Evolutionary conservation across 1,284 basidiomycete species (phyloP).

Genomic region (Singerocomus inundabilis): DNA sequence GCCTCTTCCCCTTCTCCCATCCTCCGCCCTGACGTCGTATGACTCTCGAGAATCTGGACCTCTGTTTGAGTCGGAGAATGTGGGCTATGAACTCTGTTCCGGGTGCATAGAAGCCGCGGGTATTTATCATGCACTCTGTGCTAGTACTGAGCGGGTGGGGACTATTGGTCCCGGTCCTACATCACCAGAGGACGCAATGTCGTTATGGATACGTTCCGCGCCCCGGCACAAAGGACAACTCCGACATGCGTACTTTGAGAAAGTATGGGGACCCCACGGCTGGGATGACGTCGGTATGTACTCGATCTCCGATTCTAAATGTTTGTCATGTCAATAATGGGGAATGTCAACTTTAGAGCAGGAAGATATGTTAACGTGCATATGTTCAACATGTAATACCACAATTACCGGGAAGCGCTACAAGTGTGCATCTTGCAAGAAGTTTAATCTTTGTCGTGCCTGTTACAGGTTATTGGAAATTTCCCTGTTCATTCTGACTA

Average conservation of each 20-base stretch:
- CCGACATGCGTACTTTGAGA: constrained; percentile 82
- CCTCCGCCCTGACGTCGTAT: constrained; percentile 18
- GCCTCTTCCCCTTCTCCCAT: constrained; percentile 41
- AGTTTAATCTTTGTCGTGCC: constrained; percentile 77
- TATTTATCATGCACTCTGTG: constrained; percentile 71
- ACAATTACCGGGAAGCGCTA: constrained; percentile 64
- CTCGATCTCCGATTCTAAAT: neutral
- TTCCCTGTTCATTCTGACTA: neutral
- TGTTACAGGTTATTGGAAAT: constrained; percentile 64
- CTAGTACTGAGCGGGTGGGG: constrained; percentile 46
- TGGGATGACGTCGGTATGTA: constrained; percentile 85
- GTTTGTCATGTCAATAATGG: neutral
- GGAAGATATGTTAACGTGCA: constrained; percentile 58
- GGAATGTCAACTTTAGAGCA: constrained; percentile 50
- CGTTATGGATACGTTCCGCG: constrained; percentile 58
- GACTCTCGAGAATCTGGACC: constrained; percentile 13
- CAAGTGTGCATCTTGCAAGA: constrained; percentile 80
- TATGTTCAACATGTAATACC: constrained; percentile 78
- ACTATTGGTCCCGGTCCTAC: constrained; percentile 39
- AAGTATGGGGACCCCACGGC: constrained; percentile 74
- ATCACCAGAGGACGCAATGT: constrained; percentile 52
- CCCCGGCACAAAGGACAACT: constrained; percentile 68
- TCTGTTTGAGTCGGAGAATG: constrained; percentile 22
- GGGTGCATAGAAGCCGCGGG: constrained; percentile 76
- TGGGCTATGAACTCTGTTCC: constrained; percentile 82